A percentile compares a stretch with the other conserved stretches of the same genome.
phyloP scores from a whole-genome alignment of 1,284 basidiomycete species.

The Taiwanofungus camphoratus region DNA sequence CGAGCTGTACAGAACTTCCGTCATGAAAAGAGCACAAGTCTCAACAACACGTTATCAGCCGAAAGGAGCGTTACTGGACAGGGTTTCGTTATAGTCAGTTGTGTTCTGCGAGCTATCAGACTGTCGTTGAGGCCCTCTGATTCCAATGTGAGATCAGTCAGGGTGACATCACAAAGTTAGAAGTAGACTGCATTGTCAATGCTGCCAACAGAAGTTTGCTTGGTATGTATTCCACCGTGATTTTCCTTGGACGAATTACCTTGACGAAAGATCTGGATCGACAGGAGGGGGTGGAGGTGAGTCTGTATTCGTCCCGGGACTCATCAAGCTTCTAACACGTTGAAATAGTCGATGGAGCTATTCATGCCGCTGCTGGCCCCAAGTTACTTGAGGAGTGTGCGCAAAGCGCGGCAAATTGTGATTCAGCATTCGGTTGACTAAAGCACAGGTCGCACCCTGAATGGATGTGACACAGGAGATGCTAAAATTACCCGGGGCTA shows the following conservation, averaged over 20 bases:
- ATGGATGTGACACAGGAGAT: slow-evolving; percentile 79
- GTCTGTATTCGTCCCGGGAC: slow-evolving; percentile 14
- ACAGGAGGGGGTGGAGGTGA: slow-evolving; percentile 68
- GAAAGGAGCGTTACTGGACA: slow-evolving; percentile 37
- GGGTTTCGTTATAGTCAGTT: slow-evolving; percentile 59
- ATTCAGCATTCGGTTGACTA: too few species aligned
- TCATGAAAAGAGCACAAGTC: slow-evolving; percentile 26
- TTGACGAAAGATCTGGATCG: too few species aligned
- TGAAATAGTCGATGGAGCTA: slow-evolving; percentile 73
- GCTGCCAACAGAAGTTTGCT: slow-evolving; percentile 78
- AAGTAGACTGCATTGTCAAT: slow-evolving; percentile 81
- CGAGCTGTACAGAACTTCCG: slow-evolving; percentile 39
- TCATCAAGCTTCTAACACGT: slow-evolving; percentile 1
- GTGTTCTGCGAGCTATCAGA: neutral
- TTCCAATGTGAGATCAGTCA: slow-evolving; percentile 39
- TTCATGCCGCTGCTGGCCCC: slow-evolving; percentile 80
- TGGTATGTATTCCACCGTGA: slow-evolving; percentile 38
- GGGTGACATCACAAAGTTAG: slow-evolving; percentile 72
- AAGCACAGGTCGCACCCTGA: slow-evolving; percentile 58
- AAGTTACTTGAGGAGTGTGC: slow-evolving; percentile 71
- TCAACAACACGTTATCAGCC: slow-evolving; percentile 30
- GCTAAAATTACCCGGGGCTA: slow-evolving; percentile 81
- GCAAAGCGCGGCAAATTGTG: slow-evolving; percentile 19
- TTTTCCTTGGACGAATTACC: slow-evolving; percentile 7
- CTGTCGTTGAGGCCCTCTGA: too few species aligned